phyloP scores from a whole-genome alignment of 75 land plant genomes.

The Pinus taeda region DNA sequence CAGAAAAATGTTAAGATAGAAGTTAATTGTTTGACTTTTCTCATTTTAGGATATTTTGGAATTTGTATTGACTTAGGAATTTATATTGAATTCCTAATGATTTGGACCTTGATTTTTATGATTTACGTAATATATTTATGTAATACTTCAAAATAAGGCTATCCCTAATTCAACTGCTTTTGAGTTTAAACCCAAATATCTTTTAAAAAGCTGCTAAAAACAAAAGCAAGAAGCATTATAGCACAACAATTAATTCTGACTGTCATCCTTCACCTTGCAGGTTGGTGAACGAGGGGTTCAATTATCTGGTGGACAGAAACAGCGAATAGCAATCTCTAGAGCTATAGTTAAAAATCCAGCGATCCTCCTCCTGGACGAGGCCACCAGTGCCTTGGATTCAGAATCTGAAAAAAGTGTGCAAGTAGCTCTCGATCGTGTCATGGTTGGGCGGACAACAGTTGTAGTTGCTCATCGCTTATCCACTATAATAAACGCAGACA shows the following conservation, averaged over 20 bases:
- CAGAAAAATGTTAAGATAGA: no score
- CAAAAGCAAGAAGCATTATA: no score
- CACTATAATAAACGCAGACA: slow-evolving; percentile 83
- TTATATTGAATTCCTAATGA: no score
- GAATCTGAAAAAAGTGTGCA: slow-evolving; percentile 92
- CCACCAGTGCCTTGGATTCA: slow-evolving; percentile 91
- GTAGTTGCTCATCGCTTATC: slow-evolving; percentile 88
- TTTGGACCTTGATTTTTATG: no score
- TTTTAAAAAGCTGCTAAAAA: no score
- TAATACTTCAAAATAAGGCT: no score
- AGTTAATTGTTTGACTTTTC: no score
- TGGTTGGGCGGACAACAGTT: slow-evolving; percentile 89
- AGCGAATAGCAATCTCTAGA: slow-evolving; percentile 84
- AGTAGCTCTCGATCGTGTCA: slow-evolving; percentile 88
- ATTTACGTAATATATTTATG: no score
- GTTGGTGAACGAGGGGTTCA: slow-evolving; percentile 94
- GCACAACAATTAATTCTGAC: neutral
- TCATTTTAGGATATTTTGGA: no score
- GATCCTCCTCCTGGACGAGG: slow-evolving; percentile 88
- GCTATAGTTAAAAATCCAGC: slow-evolving; percentile 92
- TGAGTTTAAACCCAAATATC: no score
- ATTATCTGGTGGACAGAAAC: slow-evolving; percentile 94
- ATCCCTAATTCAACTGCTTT: no score
- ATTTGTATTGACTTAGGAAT: no score
- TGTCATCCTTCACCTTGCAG: slow-evolving; percentile 27